These are phyloP conservation scores for Yamadazyma siamensis DNA, from an alignment of 1,139 yeast species.

Conservation along the genomic window DNA sequence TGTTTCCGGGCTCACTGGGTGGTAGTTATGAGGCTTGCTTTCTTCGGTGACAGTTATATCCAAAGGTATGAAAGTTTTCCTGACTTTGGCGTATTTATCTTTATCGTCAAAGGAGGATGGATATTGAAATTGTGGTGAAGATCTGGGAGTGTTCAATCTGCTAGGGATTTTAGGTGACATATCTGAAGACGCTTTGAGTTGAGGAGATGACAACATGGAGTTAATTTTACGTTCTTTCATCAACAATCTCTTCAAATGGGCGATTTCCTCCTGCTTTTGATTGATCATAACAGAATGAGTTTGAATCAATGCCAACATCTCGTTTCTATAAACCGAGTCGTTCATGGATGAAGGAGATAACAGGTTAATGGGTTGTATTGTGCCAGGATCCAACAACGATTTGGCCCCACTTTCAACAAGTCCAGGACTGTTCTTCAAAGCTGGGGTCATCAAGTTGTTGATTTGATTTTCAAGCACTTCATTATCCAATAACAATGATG, in stretches of 20 bases:
- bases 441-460: neutral
- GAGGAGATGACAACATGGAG: conserved; percentile 15
- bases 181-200: conserved; percentile 6
- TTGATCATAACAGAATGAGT: conserved; percentile 22
- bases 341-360: too few species aligned
- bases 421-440: neutral
- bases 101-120: neutral
- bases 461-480: conserved; percentile 1
- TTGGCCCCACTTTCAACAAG: neutral
- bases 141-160: conserved; percentile 1
- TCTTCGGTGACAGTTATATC: conserved; percentile 16
- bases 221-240: conserved; percentile 21
- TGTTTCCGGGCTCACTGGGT: conserved; percentile 6
- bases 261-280: conserved; percentile 29
- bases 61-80: conserved; percentile 20
- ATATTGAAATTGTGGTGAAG: conserved; percentile 1
- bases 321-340: conserved; percentile 19
- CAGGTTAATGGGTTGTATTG: neutral
- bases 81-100: conserved; percentile 6
- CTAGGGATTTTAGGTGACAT: conserved; percentile 1
- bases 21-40: conserved; percentile 13
- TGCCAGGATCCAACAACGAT: too few species aligned
- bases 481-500: too few species aligned
- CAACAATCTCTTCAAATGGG: conserved; percentile 22
- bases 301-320: conserved; percentile 24